Conservation (phyloP, 2,329 filamentous ascomycete species). For the Decorospora gaudefroyi region DNA sequence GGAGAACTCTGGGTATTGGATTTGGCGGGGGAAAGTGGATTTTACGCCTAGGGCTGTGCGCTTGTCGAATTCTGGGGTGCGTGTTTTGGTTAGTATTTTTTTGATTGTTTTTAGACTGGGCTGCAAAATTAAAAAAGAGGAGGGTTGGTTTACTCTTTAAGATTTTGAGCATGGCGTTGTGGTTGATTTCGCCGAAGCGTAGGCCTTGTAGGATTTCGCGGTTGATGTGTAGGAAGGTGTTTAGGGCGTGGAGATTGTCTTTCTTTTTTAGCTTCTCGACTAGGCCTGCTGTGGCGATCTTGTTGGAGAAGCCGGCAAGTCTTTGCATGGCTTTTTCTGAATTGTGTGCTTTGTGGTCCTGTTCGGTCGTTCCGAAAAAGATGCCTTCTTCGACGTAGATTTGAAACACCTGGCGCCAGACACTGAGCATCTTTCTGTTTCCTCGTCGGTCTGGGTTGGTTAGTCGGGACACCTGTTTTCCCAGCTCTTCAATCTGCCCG, state of each 20-base stretch:
- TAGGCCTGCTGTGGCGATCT: constrained; percentile 65
- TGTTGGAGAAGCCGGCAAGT: constrained; percentile 72
- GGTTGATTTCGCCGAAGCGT: constrained; percentile 83
- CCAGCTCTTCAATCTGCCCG: constrained; percentile 65
- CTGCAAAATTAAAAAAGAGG: neutral
- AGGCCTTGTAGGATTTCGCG: constrained; percentile 75
- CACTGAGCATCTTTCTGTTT: constrained; percentile 66
- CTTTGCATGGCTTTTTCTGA: constrained; percentile 68
- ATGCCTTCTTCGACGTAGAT: constrained; percentile 78
- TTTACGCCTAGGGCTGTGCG: constrained; percentile 74
- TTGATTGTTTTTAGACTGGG: neutral
- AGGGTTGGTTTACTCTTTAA: constrained; percentile 69
- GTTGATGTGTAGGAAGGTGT: constrained; percentile 74
- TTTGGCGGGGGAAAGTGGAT: constrained; percentile 62
- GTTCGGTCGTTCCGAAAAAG: constrained; percentile 79
- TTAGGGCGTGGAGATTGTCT: constrained; percentile 67
- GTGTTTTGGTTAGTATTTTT: neutral
- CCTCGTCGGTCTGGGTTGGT: constrained; percentile 67
- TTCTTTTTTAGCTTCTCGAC: constrained; percentile 65
- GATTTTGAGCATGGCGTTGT: constrained; percentile 77
- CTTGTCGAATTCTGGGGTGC: constrained; percentile 75
- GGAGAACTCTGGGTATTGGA: constrained; percentile 62
- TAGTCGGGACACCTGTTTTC: constrained; percentile 65
- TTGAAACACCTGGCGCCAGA: constrained; percentile 81
- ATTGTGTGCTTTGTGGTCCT: constrained; percentile 68